Conservation (phyloP, 2,329 filamentous ascomycete species). For the Talaromyces marneffei region DNA sequence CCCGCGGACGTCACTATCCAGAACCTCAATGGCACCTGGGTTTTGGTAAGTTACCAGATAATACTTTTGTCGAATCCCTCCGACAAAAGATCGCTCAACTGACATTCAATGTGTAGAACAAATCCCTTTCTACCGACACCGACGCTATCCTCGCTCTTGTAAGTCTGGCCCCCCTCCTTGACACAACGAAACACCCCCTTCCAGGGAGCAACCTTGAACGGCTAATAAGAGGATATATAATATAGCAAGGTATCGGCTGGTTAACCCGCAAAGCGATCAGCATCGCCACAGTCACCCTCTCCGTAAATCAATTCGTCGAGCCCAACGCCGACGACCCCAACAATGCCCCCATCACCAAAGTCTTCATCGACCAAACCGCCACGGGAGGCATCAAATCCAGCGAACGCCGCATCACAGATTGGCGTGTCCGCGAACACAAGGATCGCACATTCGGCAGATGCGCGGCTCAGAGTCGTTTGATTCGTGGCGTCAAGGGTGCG, state of each 20-base stretch:
- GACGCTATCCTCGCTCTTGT: constrained; percentile 63
- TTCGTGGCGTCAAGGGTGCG: constrained; percentile 33
- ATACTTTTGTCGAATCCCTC: not conserved
- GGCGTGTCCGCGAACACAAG: constrained; percentile 57
- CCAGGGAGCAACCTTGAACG: not conserved
- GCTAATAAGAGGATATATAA: too few species aligned
- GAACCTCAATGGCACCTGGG: constrained; percentile 64
- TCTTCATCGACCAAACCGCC: constrained; percentile 66
- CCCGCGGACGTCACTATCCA: constrained; percentile 60
- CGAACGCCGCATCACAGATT: constrained; percentile 55
- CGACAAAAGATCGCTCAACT: not conserved
- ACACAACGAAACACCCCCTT: not conserved
- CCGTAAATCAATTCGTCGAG: constrained; percentile 50
- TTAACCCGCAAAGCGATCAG: constrained; percentile 66
- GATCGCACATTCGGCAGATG: constrained; percentile 78
- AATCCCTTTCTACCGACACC: constrained; percentile 61
- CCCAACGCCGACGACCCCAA: constrained; percentile 39
- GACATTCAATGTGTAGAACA: constrained; percentile 54
- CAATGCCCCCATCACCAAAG: constrained; percentile 46
- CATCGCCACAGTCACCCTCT: constrained; percentile 62
- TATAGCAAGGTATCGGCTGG: constrained; percentile 64
- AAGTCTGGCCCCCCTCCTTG: constrained; percentile 15
- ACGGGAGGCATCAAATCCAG: constrained; percentile 65
- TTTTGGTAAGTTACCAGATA: constrained; percentile 54
- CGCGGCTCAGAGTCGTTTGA: constrained; percentile 53